Evolutionary conservation across 805 yeast genomes (phyloP), one percentile per base, ranked within the genome.

Genomic region (Nakazawaea ernobii): DNA sequence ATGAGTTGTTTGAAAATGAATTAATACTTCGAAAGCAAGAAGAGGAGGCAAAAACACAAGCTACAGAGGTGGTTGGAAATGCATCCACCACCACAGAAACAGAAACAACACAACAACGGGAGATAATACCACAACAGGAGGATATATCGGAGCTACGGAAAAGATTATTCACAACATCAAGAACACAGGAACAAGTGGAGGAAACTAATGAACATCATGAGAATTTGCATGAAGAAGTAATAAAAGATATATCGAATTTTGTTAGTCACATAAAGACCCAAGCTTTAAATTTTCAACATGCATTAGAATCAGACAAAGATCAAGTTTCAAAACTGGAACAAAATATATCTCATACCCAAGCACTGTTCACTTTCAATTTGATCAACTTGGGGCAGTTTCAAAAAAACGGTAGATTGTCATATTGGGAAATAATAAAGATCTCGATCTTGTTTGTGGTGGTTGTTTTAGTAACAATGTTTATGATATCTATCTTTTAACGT

Each of bases 121-220:
- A 20, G 24, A 20, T 20, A 20, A 20, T 20, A 20, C 24, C 24
- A 20, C 24, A 20, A 5, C 24, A 42, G 8, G 50, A 48, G 30
- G 50, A 48, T 35, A 27, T 39, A 6, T 39, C 40, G 10, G 50
- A 48, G 37, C 35, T 48, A 20, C 50, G 50, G n/a, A 38, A 38
- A 37, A 42, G 50, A 35, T 35, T 48, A 17, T 30, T 48, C 26
- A 33, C 43, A 10, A 24, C 50, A 8, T 20, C 27, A 10, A 3
- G 37, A 37, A 9, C 37, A 15, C 30, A 20, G 8, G 15, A 15
- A 11, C 24, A 15, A 13, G 26, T 7, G 6, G 10, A 20, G 8
- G 35, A 33, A 28, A 29, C 41, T n/a, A 35, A 46, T 13, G 49
- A 46, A 8, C 32, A 48, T 37, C 50, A 48, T 17, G 50, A 48